Percentiles rank a stretch among this genome's conserved stretches.
phyloP scores from a whole-genome alignment of 129 eudicot genomes.

The Artemisia annua region DNA sequence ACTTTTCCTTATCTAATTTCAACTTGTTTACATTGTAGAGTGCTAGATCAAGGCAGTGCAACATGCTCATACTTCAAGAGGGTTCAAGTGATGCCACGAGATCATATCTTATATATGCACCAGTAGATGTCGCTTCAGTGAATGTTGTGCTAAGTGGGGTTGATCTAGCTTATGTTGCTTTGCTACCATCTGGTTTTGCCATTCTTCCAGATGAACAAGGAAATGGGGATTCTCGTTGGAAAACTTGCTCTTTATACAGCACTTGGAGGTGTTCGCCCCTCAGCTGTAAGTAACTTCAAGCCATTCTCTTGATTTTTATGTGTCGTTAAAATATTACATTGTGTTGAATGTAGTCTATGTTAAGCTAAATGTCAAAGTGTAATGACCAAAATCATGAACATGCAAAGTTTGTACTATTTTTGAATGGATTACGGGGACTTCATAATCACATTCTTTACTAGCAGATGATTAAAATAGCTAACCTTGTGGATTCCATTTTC shows the following conservation, averaged over 20 bases:
- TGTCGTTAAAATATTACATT: neutral
- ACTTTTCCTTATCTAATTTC: neutral
- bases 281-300: slow-evolving; percentile 53
- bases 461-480: neutral
- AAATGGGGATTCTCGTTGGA: slow-evolving; percentile 96
- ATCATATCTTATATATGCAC: slow-evolving; percentile 89
- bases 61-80: slow-evolving; percentile 97
- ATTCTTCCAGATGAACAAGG: slow-evolving; percentile 90
- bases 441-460: neutral
- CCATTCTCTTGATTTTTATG: neutral
- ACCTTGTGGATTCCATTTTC: neutral
- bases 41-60: slow-evolving; percentile 88
- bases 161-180: slow-evolving; percentile 85
- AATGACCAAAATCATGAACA: too few relatives aligned
- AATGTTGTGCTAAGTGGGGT: slow-evolving; percentile 84
- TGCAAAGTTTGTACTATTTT: neutral
- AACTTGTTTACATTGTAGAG: slow-evolving; percentile 52
- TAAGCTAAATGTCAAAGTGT: neutral
- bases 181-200: slow-evolving; percentile 94
- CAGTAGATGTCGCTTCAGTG: slow-evolving; percentile 83
- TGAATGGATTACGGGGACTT: neutral
- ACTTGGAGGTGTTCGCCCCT: slow-evolving; percentile 97
- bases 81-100: slow-evolving; percentile 81
- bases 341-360: neutral
- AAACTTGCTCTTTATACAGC: slow-evolving; percentile 91